These are phyloP conservation scores for Globomyces sp. DNA, from an alignment of 371 early-diverging fungal genomes.

Conservation along the genomic window DNA sequence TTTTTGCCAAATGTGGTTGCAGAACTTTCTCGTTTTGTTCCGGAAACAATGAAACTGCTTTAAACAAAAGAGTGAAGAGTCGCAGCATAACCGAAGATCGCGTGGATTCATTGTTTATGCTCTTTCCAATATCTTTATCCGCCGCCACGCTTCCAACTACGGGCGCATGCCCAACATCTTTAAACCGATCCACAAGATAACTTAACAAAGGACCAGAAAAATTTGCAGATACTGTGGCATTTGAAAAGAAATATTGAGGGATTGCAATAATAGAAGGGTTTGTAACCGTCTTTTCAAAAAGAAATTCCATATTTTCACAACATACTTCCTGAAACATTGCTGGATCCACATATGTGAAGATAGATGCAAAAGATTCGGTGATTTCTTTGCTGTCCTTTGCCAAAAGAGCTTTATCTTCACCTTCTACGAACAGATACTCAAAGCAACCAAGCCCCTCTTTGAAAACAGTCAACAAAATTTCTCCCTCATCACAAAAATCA, in stretches of 20 bases:
- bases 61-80: slow-evolving; percentile 89
- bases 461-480: slow-evolving; percentile 62
- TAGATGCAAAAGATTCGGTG: slow-evolving; percentile 85
- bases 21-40: slow-evolving; percentile 87
- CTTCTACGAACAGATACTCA: slow-evolving; percentile 55
- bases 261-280: slow-evolving; percentile 80
- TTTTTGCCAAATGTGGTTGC: slow-evolving; percentile 82
- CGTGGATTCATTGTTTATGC: slow-evolving; percentile 50
- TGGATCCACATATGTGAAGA: slow-evolving; percentile 85
- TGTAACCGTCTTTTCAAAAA: slow-evolving; percentile 79
- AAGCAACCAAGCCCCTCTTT: slow-evolving; percentile 84
- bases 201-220: slow-evolving; percentile 78
- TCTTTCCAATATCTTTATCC: no score
- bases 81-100: slow-evolving; percentile 81
- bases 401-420: slow-evolving; percentile 19
- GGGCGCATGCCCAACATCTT: slow-evolving; percentile 69
- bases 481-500: slow-evolving; percentile 67
- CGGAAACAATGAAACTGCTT: slow-evolving; percentile 91
- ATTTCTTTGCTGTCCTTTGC: slow-evolving; percentile 84
- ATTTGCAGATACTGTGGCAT: slow-evolving; percentile 62
- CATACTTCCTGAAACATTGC: slow-evolving; percentile 95
- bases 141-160: no score
- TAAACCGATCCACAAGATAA: slow-evolving; percentile 79
- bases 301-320: slow-evolving; percentile 78
- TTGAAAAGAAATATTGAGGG: slow-evolving; percentile 86